Conservation (phyloP, 1,139 yeast genomes). For the Blastobotrys illinoisensis region DNA sequence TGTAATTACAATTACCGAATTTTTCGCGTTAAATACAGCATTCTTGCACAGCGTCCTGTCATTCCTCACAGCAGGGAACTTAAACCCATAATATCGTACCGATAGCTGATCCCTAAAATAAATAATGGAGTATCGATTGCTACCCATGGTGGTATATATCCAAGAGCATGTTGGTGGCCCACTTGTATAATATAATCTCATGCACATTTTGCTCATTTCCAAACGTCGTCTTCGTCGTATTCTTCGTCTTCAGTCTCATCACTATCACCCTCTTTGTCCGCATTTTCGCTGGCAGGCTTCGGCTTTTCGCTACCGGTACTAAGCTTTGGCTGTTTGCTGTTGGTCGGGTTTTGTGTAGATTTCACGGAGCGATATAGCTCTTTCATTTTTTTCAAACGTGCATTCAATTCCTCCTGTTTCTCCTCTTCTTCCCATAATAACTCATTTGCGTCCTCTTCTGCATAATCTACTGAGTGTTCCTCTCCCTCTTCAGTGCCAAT, state of each 20-base stretch:
- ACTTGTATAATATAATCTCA: no score
- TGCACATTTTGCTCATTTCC: conserved; percentile 9
- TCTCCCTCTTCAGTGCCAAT: conserved; percentile 8
- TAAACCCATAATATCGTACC: no score
- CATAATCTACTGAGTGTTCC: neutral
- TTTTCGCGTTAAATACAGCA: no score
- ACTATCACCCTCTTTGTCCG: neutral
- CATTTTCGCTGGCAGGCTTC: neutral
- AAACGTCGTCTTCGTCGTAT: conserved; percentile 15
- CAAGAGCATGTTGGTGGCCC: no score
- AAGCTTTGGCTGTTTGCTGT: no score
- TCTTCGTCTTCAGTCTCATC: conserved; percentile 8
- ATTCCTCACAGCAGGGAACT: no score
- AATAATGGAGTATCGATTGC: no score
- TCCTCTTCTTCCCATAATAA: conserved; percentile 1
- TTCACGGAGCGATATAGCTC: neutral
- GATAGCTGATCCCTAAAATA: no score
- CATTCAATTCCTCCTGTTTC: neutral
- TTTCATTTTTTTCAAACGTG: neutral
- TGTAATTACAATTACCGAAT: no score
- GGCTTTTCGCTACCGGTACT: no score
- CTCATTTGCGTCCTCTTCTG: neutral
- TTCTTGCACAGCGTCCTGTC: no score
- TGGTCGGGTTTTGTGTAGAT: neutral
- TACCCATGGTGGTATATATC: no score